Conservation (phyloP, 1,284 basidiomycete species). For the Rhodotorula sp. region DNA sequence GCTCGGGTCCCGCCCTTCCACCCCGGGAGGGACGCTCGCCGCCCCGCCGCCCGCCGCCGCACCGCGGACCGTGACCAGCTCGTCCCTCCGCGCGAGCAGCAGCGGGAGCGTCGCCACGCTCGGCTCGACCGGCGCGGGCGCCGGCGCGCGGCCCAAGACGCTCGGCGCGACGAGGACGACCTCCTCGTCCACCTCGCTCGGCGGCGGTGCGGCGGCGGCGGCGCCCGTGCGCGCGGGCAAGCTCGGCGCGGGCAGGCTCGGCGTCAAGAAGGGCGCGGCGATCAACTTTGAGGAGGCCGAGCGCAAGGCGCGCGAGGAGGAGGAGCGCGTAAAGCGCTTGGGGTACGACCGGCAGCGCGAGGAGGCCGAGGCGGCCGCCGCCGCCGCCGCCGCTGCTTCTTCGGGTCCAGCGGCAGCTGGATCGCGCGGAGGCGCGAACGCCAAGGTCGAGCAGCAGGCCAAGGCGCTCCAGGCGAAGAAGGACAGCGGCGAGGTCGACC, state of each 20-base stretch:
- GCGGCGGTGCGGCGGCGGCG: constrained; percentile 22
- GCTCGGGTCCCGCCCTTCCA: constrained; percentile 30
- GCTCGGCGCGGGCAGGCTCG: constrained; percentile 61
- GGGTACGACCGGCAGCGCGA: constrained; percentile 83
- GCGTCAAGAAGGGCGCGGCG: constrained; percentile 70
- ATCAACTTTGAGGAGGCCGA: constrained; percentile 93
- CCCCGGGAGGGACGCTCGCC: constrained; percentile 49
- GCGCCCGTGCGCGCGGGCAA: constrained; percentile 62
- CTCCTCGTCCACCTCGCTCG: constrained; percentile 15
- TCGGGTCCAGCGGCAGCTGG: too few species aligned
- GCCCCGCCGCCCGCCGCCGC: constrained; percentile 40
- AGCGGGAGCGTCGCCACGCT: constrained; percentile 56
- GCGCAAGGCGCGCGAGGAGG: constrained; percentile 80
- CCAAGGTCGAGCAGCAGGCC: neutral
- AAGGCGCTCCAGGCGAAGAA: constrained; percentile 48
- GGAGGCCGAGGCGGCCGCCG: constrained; percentile 58
- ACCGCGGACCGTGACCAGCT: constrained; percentile 56
- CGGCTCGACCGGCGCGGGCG: constrained; percentile 44
- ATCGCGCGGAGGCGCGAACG: constrained; percentile 36
- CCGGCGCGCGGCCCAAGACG: constrained; percentile 41
- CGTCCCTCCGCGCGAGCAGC: constrained; percentile 53
- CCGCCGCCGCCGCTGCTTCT: constrained; percentile 48
- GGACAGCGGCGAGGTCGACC: constrained; percentile 55
- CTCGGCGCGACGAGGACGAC: constrained; percentile 50
- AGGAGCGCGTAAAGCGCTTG: constrained; percentile 80